These are phyloP conservation scores for Tolypocladium tropicale DNA, from an alignment of 2,329 filamentous ascomycete species.

Conservation along the genomic window DNA sequence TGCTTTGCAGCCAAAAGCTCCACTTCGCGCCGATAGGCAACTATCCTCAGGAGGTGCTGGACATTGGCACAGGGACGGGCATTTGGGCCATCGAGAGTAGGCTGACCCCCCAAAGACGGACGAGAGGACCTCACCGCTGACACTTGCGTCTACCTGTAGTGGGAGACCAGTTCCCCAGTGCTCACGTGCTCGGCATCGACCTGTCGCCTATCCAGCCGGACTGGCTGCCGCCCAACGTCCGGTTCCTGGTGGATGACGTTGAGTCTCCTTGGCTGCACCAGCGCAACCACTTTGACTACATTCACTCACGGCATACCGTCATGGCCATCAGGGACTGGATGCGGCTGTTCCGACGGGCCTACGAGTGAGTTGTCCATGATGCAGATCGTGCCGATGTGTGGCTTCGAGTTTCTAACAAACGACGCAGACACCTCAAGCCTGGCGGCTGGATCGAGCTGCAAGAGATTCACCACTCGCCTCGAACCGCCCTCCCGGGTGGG, in stretches of 20 bases:
- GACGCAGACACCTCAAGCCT: conserved; percentile 35
- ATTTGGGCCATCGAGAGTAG: conserved; percentile 48
- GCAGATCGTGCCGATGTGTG: neutral
- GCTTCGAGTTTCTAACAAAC: neutral
- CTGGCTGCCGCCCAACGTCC: conserved; percentile 44
- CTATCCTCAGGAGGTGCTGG: conserved; percentile 39
- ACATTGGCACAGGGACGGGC: conserved; percentile 48
- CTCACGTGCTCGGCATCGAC: conserved; percentile 33
- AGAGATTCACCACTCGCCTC: conserved; percentile 40
- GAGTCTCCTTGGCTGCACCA: conserved; percentile 47
- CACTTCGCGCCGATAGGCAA: conserved; percentile 40
- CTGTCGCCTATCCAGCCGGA: conserved; percentile 38
- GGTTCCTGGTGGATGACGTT: conserved; percentile 47
- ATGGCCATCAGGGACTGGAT: conserved; percentile 48
- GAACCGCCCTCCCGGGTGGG: conserved; percentile 28
- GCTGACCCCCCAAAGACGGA: conserved; percentile 2
- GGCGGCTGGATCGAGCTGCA: conserved; percentile 47
- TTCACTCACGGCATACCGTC: conserved; percentile 48
- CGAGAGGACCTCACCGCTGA: neutral
- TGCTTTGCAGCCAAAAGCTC: conserved; percentile 36
- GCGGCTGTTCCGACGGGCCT: conserved; percentile 32
- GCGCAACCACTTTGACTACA: conserved; percentile 46
- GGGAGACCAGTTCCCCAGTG: conserved; percentile 32
- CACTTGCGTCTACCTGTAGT: conserved; percentile 20
- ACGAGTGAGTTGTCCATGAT: conserved; percentile 29